Base-by-base conservation (phyloP, 2,329 filamentous ascomycete species). In the Claviceps spartinae region DNA sequence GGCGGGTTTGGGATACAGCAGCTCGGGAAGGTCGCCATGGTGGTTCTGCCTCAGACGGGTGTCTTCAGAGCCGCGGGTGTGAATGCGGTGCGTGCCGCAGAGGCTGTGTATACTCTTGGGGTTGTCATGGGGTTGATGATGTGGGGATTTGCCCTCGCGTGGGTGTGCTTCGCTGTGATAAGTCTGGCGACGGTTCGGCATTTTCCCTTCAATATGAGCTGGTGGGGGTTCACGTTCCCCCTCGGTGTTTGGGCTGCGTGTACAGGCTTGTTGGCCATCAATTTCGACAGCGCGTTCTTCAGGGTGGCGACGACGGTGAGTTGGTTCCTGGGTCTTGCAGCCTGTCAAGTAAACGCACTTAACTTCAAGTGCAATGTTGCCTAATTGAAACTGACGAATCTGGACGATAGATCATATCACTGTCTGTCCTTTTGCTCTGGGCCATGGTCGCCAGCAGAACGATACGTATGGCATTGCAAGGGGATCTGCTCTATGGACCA, bases 1-100 rank as follows among this genome's bases (percentile, higher is more conserved):
- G 83, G 82, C 14, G 81, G 79, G 1, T 86, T 77, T 60, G 76
- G 70, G 48, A 73, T 75, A 42, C 70, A 76, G 63, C 72, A 77
- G 56, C 65, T 73, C 3, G 77, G 77, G 6, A 69, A 70, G 47
- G 70, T 74, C 3, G 72, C 76, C 4, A 58, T 73, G 48, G 58
- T 62, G 3, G 52, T 73, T 2, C 61, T 75, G 20, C 70, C 69
- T 0, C 50, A 65, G 43, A 70, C 66, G 1, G 61, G 56, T 50
- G 67, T 68, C 0, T 77, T 84, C 18, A 71, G 71, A 0, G 69
- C 68, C 36, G 67, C 73, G 2, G 68, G 52, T 11, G 46, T 60
- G 13, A 55, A 58, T 26, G 48, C 64, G 60, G 9, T 57, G 62
- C 43, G 63, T 1, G 65, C 57, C 22, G 63, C 64, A 1, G 63